Evolutionary conservation across 106 monocot genomes (phyloP).

Genomic region (Dioscorea alata): DNA sequence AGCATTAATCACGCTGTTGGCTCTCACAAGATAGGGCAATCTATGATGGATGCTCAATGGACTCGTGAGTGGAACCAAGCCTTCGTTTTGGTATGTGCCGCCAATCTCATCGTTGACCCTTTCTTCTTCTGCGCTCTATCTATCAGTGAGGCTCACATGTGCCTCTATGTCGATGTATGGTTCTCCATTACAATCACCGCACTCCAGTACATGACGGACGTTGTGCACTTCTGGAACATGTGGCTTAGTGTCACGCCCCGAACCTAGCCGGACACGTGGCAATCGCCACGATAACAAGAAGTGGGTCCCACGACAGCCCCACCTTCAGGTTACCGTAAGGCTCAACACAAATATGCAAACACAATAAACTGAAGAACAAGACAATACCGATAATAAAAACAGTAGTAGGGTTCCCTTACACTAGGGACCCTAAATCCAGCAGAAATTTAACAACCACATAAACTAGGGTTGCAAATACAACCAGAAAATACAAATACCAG

Average conservation of each 20-base stretch:
- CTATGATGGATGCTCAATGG: conserved; percentile 5
- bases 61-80: conserved; percentile 67
- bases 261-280: no score
- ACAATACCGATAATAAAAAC: no score
- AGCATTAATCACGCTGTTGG: background rate
- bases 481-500: no score
- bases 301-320: no score
- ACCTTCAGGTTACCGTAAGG: no score
- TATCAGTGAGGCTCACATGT: conserved; percentile 53
- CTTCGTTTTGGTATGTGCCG: conserved; percentile 57
- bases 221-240: conserved; percentile 63
- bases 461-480: no score
- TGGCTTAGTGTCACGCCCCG: conserved; percentile 42
- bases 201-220: conserved; percentile 65
- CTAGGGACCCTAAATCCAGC: no score
- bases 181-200: conserved; percentile 55
- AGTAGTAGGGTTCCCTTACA: no score
- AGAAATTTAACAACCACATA: no score
- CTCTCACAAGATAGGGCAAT: background rate
- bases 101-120: conserved; percentile 67
- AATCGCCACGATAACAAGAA: no score
- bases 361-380: no score
- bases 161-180: conserved; percentile 85
- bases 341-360: no score
- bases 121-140: conserved; percentile 83